Conservation (phyloP, 495 filamentous ascomycete genomes). For the Durotheca rogersii region DNA sequence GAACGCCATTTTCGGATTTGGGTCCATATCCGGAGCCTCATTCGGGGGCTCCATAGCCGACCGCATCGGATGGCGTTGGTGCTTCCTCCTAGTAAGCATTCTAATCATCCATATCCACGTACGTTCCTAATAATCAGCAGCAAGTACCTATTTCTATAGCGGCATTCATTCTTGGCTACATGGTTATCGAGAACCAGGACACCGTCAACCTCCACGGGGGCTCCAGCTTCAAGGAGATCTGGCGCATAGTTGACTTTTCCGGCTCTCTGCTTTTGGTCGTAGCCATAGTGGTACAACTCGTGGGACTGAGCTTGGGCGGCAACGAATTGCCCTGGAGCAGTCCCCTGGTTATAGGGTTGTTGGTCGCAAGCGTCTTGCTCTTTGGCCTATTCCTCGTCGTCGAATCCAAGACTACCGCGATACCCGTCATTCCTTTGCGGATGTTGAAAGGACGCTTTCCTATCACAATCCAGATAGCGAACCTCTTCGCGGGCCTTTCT, state of each 20-base stretch:
- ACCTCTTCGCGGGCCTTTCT: constrained; percentile 61
- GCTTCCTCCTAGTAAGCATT: constrained; percentile 46
- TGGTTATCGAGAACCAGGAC: constrained; percentile 52
- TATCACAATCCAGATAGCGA: constrained; percentile 57
- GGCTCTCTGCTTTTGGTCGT: constrained; percentile 58
- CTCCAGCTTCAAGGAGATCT: constrained; percentile 42
- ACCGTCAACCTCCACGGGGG: constrained; percentile 16
- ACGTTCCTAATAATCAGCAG: constrained; percentile 50
- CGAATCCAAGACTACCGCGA: constrained; percentile 58
- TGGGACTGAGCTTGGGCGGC: constrained; percentile 61
- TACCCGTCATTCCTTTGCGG: constrained; percentile 61
- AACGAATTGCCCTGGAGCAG: constrained; percentile 63
- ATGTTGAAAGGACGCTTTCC: constrained; percentile 56
- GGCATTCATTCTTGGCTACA: constrained; percentile 54
- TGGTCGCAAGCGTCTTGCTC: constrained; percentile 53
- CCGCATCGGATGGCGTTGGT: constrained; percentile 53
- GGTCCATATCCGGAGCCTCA: constrained; percentile 49
- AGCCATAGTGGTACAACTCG: constrained; percentile 58
- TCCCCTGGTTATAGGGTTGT: constrained; percentile 53
- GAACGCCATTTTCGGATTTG: constrained; percentile 62
- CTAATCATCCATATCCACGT: constrained; percentile 56
- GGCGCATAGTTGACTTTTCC: constrained; percentile 58
- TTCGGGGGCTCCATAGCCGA: constrained; percentile 53
- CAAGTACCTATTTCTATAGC: constrained; percentile 56
- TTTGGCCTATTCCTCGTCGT: constrained; percentile 53